These are phyloP conservation scores for Wickerhamiella parazyma DNA, from an alignment of 805 yeast genomes.

Conservation along the genomic window DNA sequence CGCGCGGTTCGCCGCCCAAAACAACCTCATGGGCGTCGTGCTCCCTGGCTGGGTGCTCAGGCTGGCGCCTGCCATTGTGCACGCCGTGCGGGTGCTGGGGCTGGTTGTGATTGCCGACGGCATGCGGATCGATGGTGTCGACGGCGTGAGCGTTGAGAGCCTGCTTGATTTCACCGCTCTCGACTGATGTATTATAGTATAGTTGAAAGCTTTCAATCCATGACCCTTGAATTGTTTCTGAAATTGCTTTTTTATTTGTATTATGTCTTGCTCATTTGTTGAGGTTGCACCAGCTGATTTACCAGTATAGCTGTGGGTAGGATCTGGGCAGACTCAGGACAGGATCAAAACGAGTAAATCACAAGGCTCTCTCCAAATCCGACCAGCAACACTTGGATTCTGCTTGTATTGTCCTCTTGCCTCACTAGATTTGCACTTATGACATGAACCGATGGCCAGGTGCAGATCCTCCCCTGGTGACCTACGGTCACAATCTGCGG, in stretches of 20 bases:
- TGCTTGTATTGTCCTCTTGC: background rate
- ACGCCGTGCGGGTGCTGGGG: conserved; percentile 66
- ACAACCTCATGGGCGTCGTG: conserved; percentile 75
- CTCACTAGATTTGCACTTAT: background rate
- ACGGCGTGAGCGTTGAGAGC: conserved; percentile 25
- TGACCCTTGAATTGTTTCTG: too few species aligned
- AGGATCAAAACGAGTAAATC: too few species aligned
- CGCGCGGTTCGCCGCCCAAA: conserved; percentile 60
- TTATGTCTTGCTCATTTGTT: too few species aligned
- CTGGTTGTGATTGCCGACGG: conserved; percentile 57
- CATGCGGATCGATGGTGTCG: conserved; percentile 14
- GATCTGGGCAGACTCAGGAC: too few species aligned
- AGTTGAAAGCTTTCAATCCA: too few species aligned
- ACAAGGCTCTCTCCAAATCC: too few species aligned
- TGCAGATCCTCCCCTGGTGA: background rate
- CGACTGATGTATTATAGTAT: background rate
- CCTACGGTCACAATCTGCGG: conserved; percentile 1
- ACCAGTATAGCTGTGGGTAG: too few species aligned
- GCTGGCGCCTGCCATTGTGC: conserved; percentile 62
- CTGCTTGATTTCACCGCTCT: background rate
- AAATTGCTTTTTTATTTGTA: too few species aligned
- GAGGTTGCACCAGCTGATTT: too few species aligned
- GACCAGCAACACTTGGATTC: too few species aligned
- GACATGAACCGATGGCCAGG: conserved; percentile 8
- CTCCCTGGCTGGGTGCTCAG: conserved; percentile 57